Conservation (phyloP, 768 basidiomycete genomes). For the Mycena venus region DNA sequence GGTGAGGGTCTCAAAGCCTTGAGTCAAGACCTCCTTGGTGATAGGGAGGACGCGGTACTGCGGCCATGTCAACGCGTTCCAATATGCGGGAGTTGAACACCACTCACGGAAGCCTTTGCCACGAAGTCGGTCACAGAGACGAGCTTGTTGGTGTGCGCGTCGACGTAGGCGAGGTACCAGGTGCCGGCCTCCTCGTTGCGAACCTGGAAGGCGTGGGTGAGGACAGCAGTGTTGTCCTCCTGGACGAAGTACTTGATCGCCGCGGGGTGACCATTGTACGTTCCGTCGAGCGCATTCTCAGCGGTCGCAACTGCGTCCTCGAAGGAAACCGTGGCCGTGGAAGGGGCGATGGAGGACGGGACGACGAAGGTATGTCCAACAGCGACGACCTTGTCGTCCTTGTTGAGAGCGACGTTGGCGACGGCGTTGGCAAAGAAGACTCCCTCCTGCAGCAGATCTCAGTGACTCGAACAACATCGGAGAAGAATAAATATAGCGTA, state of each 20-base stretch:
- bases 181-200: conserved; percentile 42
- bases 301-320: conserved; percentile 49
- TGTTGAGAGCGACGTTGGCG: conserved; percentile 38
- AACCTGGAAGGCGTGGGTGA: conserved; percentile 45
- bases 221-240: conserved; percentile 44
- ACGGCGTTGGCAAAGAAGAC: conserved; percentile 47
- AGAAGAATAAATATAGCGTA: conserved; percentile 28
- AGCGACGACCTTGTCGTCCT: conserved; percentile 35
- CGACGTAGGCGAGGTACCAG: conserved; percentile 65
- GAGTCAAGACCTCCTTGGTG: conserved; percentile 58
- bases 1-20: conserved; percentile 61
- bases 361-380: conserved; percentile 35
- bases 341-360: conserved; percentile 29
- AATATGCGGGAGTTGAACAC: too few relatives aligned
- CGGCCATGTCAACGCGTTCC: too few relatives aligned
- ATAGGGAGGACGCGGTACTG: conserved; percentile 65
- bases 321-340: conserved; percentile 44
- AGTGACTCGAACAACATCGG: not conserved
- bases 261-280: conserved; percentile 39
- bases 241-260: conserved; percentile 50
- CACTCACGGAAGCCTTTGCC: conserved; percentile 51
- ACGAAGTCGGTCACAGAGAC: conserved; percentile 62
- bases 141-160: conserved; percentile 56
- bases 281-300: conserved; percentile 44
- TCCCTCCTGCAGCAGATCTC: conserved; percentile 35